Evolutionary conservation across 2,329 filamentous ascomycete species (phyloP).

Genomic region (Colletotrichum caudatum): DNA sequence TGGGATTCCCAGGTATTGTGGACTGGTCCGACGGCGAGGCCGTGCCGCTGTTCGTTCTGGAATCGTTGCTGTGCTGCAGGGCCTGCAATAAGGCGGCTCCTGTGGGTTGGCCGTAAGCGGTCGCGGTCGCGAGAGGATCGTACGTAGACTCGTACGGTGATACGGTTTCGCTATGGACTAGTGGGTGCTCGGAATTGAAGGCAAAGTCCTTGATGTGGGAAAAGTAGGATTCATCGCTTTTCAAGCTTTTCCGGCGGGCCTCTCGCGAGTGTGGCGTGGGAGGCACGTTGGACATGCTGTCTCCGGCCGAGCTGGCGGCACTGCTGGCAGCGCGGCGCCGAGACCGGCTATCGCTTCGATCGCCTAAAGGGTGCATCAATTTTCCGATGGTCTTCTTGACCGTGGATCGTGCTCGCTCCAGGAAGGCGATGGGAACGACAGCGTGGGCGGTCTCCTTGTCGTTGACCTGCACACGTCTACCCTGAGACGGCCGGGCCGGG

Average conservation of each 20-base stretch:
- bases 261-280: slow-evolving; percentile 67
- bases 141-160: slow-evolving; percentile 69
- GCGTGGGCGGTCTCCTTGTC: slow-evolving; percentile 90
- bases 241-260: slow-evolving; percentile 64
- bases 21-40: slow-evolving; percentile 39
- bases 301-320: slow-evolving; percentile 72
- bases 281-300: slow-evolving; percentile 60
- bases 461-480: slow-evolving; percentile 91
- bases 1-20: slow-evolving; percentile 37
- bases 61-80: slow-evolving; percentile 13
- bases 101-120: slow-evolving; percentile 30
- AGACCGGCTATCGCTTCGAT: slow-evolving; percentile 66
- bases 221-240: slow-evolving; percentile 66
- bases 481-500: slow-evolving; percentile 80
- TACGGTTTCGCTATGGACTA: slow-evolving; percentile 79
- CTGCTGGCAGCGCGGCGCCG: slow-evolving; percentile 71
- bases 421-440: slow-evolving; percentile 87
- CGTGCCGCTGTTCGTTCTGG: slow-evolving; percentile 29
- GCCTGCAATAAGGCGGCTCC: slow-evolving; percentile 25
- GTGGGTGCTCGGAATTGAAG: slow-evolving; percentile 70
- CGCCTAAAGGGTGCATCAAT: slow-evolving; percentile 69
- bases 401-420: slow-evolving; percentile 85
- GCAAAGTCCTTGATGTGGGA: slow-evolving; percentile 54
- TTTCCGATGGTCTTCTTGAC: slow-evolving; percentile 76
- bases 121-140: slow-evolving; percentile 55